Evolutionary conservation across 805 yeast species (phyloP).

Genomic region (Ogataea saltuana): DNA sequence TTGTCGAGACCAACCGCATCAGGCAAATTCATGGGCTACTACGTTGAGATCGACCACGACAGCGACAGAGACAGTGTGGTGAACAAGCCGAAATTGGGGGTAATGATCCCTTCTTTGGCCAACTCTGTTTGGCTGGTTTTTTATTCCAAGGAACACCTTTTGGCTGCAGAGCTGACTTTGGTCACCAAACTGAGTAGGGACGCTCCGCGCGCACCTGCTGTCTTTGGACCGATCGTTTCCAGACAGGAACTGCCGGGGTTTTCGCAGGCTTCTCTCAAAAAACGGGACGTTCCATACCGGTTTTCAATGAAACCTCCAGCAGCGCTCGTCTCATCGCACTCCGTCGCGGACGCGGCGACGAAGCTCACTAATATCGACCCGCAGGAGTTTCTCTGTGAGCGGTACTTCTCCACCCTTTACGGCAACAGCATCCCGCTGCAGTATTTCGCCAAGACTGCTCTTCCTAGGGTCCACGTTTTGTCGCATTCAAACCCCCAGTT

Average conservation of each 20-base stretch:
- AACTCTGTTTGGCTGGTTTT: slow-evolving; percentile 14
- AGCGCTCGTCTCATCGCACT: background rate
- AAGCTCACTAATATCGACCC: slow-evolving; percentile 28
- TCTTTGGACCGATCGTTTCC: background rate
- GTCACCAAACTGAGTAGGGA: background rate
- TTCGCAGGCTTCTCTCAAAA: too few species aligned
- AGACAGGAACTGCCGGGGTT: background rate
- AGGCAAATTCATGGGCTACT: slow-evolving; percentile 11
- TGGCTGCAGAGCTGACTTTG: background rate
- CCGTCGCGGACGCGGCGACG: slow-evolving; percentile 13
- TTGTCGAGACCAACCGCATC: background rate
- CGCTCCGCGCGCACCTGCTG: background rate
- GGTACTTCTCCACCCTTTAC: slow-evolving; percentile 33
- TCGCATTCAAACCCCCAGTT: slow-evolving; percentile 26
- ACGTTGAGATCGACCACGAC: background rate
- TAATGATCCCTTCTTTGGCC: slow-evolving; percentile 8
- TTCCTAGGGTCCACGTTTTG: slow-evolving; percentile 32
- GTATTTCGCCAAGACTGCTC: slow-evolving; percentile 34
- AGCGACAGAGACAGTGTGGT: background rate
- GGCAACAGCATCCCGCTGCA: slow-evolving; percentile 29
- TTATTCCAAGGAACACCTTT: slow-evolving; percentile 2
- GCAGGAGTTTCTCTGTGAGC: slow-evolving; percentile 26
- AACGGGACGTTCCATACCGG: too few species aligned
- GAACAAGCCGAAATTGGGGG: slow-evolving; percentile 1
- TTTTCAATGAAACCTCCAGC: slow-evolving; percentile 16